phyloP scores from a whole-genome alignment of 306 rosid species.

The Inga leiocalycina region DNA sequence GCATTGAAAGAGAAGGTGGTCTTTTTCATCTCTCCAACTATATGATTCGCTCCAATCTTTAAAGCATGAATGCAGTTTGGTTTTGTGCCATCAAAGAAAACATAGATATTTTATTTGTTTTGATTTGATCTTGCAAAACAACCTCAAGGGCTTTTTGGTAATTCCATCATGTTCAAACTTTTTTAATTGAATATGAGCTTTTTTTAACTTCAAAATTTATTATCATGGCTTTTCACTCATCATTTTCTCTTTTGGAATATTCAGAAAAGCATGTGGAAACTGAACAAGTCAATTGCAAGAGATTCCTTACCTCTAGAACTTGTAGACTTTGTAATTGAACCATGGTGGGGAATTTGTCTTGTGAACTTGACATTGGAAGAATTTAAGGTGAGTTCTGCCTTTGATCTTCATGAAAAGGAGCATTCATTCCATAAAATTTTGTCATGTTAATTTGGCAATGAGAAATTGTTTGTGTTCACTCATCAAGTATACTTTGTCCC shows the following conservation, averaged over 20 bases:
- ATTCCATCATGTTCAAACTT: background rate
- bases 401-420: conserved; percentile 23
- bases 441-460: conserved; percentile 18
- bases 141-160: too few relatives aligned
- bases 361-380: conserved; percentile 99
- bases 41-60: conserved; percentile 5
- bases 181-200: background rate
- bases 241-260: conserved; percentile 51
- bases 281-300: conserved; percentile 97
- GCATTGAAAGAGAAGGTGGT: background rate
- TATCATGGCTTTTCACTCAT: conserved; percentile 34
- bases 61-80: background rate
- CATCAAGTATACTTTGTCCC: conserved; percentile 23
- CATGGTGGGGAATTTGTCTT: conserved; percentile 99
- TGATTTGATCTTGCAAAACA: too few relatives aligned
- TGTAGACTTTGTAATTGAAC: conserved; percentile 88
- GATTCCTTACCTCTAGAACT: conserved; percentile 87
- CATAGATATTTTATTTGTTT: too few relatives aligned
- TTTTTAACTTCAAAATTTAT: background rate
- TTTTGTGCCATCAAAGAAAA: background rate
- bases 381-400: conserved; percentile 74
- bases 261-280: conserved; percentile 99
- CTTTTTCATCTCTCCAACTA: background rate
- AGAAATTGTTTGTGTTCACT: conserved; percentile 24
- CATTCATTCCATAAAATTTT: background rate